Evolutionary conservation across 805 yeast species (phyloP).

Genomic region (Lipomyces sp.): DNA sequence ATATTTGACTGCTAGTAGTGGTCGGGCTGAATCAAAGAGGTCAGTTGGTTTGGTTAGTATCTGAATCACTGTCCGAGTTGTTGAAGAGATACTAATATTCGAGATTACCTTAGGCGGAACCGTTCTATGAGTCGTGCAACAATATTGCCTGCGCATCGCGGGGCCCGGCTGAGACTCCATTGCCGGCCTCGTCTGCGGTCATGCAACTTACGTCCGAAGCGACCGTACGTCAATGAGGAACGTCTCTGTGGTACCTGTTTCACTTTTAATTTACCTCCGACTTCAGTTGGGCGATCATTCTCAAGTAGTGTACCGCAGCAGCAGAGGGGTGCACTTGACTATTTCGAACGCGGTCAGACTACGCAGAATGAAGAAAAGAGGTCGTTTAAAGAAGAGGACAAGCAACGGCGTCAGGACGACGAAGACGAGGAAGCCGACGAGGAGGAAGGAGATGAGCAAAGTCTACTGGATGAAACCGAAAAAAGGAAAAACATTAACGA

Average conservation of each 20-base stretch:
- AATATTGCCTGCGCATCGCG: neutral
- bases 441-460: conserved; percentile 4
- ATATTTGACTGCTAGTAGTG: neutral
- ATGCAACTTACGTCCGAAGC: neutral
- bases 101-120: neutral
- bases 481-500: neutral
- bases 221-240: neutral
- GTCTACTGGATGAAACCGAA: neutral
- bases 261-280: neutral
- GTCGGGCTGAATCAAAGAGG: neutral
- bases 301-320: neutral
- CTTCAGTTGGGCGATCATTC: neutral
- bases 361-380: neutral
- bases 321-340: neutral
- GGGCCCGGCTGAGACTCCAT: neutral
- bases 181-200: neutral
- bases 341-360: neutral
- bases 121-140: neutral
- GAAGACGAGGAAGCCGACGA: neutral
- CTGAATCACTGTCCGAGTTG: neutral
- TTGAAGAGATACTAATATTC: neutral
- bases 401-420: neutral
- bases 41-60: neutral
- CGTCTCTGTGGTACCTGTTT: neutral
- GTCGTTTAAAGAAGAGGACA: neutral